Evolutionary conservation across 2,329 filamentous ascomycete genomes (phyloP), one percentile per base, ranked within the genome.

Genomic region (Aspergillus sp.): DNA sequence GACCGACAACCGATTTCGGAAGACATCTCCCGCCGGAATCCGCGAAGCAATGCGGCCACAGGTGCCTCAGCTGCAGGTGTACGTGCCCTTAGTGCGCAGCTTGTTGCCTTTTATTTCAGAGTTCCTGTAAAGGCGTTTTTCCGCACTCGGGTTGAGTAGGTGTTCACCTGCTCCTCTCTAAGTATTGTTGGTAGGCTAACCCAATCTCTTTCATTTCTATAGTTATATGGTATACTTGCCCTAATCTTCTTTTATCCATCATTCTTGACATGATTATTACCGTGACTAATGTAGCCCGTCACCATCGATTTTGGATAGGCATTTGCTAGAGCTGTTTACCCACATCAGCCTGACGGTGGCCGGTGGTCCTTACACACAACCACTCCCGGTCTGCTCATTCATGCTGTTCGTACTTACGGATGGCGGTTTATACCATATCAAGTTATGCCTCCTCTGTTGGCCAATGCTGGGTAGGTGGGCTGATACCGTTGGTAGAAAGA

Each of bases 121-220:
- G 91, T 91, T 0, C 93, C 93, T 1, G 90, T 92, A 53, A 96
- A 96, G 76, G 90, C 92, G 15, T 97, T 97, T 72, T 96, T 97
- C 76, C 86, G 91, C 60, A 93, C 90, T 1, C 82, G 93, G 58
- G 91, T 97, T 62, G 93, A 97, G 79, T 96, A 92, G 71, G 51
- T 31, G 17, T 15, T 40, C 31, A 31, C 19, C 9, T 33, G 5
- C 33, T 37, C 9, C 55, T 35, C 55, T 43, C 50, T 17, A 21
- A n/a, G 8, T 53, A 21, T 50, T 27, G 14, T n/a, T 12, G 43
- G 6, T 15, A 14, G 27, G 41, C 52, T 52, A 15, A 56, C 44
- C 11, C n/a, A 23, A 17, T 43, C 41, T 41, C 39, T 17, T 19
- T n/a, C 23, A 19, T 49, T 50, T 44, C 19, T 39, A 65, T 21